A percentile compares a stretch with the other conserved stretches of the same genome.
These are phyloP conservation scores for Globisporangium mamillatum DNA, from an alignment of 352 stramenopile genomes.

Conservation along the genomic window DNA sequence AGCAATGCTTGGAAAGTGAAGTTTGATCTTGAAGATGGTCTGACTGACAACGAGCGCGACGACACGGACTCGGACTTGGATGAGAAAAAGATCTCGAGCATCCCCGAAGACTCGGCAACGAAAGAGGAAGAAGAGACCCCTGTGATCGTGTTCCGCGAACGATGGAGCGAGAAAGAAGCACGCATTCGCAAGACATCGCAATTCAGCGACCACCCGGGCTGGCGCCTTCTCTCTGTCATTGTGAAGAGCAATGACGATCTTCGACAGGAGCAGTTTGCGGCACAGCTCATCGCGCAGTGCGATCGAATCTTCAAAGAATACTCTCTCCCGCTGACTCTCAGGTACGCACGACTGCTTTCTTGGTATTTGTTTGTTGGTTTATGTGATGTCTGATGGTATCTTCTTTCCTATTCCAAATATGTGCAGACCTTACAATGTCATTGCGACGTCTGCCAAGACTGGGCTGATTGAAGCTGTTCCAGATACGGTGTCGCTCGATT, in stretches of 20 bases:
- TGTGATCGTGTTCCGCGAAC: slow-evolving; percentile 81
- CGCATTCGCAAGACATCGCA: slow-evolving; percentile 58
- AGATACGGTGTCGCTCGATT: slow-evolving; percentile 97
- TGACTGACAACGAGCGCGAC: slow-evolving; percentile 47
- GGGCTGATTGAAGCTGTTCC: slow-evolving; percentile 96
- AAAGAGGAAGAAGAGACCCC: slow-evolving; percentile 46
- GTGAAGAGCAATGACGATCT: slow-evolving; percentile 98
- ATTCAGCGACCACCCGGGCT: slow-evolving; percentile 53
- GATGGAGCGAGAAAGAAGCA: slow-evolving; percentile 73
- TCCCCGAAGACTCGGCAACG: slow-evolving; percentile 31
- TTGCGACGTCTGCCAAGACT: slow-evolving; percentile 91
- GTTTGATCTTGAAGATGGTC: slow-evolving; percentile 67
- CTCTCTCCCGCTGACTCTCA: slow-evolving; percentile 90
- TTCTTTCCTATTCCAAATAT: neutral
- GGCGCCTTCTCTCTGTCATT: slow-evolving; percentile 89
- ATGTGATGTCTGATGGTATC: neutral
- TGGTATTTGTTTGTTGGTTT: neutral
- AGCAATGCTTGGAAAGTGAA: slow-evolving; percentile 67
- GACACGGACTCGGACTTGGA: slow-evolving; percentile 17
- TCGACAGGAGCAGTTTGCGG: slow-evolving; percentile 96
- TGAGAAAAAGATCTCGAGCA: slow-evolving; percentile 41
- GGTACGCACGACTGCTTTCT: slow-evolving; percentile 28
- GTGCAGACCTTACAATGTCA: slow-evolving; percentile 93
- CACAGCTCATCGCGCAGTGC: slow-evolving; percentile 96
- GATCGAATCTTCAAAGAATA: slow-evolving; percentile 94